These are phyloP conservation scores for Heritiera fomes DNA, from an alignment of 345 rosid genomes.

Conservation along the genomic window DNA sequence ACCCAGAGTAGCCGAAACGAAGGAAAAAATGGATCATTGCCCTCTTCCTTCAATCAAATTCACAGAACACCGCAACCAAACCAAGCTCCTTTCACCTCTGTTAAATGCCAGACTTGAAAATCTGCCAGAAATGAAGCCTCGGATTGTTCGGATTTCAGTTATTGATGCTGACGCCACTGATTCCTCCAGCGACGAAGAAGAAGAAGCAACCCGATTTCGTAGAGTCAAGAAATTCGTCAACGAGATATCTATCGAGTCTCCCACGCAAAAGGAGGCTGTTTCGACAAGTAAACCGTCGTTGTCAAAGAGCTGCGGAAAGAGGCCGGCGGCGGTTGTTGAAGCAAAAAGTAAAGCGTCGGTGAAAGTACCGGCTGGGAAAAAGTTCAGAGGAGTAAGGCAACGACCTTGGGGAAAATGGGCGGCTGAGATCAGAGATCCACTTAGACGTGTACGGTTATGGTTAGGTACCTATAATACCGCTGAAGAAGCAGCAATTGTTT, in stretches of 20 bases:
- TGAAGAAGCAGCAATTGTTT: slow-evolving; percentile 91
- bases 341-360: slow-evolving; percentile 16
- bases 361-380: slow-evolving; percentile 39
- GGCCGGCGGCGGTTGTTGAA: slow-evolving; percentile 6
- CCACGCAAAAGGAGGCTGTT: background rate
- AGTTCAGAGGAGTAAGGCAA: slow-evolving; percentile 86
- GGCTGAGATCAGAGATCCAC: slow-evolving; percentile 96
- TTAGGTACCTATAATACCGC: slow-evolving; percentile 89
- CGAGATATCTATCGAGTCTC: slow-evolving; percentile 56
- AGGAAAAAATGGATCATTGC: slow-evolving; percentile 34
- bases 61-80: slow-evolving; percentile 52
- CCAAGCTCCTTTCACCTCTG: slow-evolving; percentile 23
- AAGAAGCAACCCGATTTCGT: background rate
- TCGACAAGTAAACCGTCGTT: slow-evolving; percentile 19
- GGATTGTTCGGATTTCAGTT: slow-evolving; percentile 69
- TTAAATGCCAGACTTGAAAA: background rate
- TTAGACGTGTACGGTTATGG: slow-evolving; percentile 76
- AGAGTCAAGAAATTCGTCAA: slow-evolving; percentile 69
- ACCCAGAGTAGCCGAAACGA: background rate
- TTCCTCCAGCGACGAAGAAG: slow-evolving; percentile 79
- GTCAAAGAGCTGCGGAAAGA: slow-evolving; percentile 19
- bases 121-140: slow-evolving; percentile 31
- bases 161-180: slow-evolving; percentile 90
- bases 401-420: slow-evolving; percentile 99
- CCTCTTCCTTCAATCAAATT: slow-evolving; percentile 38